Evolutionary conservation across 176 grass and related monocot species (phyloP), one percentile per base, ranked within the genome.

Genomic region (Triticum monococcum): DNA sequence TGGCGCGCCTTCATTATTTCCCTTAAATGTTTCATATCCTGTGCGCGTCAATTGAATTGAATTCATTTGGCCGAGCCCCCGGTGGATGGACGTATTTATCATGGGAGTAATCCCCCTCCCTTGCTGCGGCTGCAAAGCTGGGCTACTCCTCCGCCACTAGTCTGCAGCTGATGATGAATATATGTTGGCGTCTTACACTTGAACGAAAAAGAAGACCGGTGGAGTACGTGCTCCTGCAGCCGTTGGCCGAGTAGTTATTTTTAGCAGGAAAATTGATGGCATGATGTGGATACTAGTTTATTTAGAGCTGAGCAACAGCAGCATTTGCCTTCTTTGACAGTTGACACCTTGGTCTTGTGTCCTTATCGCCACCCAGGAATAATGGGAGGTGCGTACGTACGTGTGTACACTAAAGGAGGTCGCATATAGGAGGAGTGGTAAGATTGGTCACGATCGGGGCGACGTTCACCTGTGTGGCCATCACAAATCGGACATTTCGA

Each of bases 51-150:
- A 86, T 86, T 90, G 78, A 75, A 82, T 86, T 62, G 83, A 90
- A 86, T 90, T 90, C 88, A 86, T 86, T 86, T 62, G 78, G 78
- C 70, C 37, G 83, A 86, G 88, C 37, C 36, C 62, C 16, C 36
- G 88, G 83, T 86, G 79, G 88, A 90, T 86, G 83, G 71, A 81
- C 33, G 83, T 84, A 72, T 84, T 84, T 72, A 84, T 84, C 87
- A 31, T 50, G 23, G 3, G 43, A 31, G 72, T 75, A 75, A 75
- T 46, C 72, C 20, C 45, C 54, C 72, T 31, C 45, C 54, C 7
- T 17, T 52, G 24, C 72, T 52, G 72, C 72, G 43, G 48, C 43
- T 75, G 72, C 72, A 31, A 75, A 52, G 46, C 43, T 32, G 54
- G 81, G 18, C 24, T 64, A 60, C 28, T 66, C 13, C 68, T 7